Evolutionary conservation across 192 early-diverging fungal species (phyloP).

Genomic region (Dissophora ornata): DNA sequence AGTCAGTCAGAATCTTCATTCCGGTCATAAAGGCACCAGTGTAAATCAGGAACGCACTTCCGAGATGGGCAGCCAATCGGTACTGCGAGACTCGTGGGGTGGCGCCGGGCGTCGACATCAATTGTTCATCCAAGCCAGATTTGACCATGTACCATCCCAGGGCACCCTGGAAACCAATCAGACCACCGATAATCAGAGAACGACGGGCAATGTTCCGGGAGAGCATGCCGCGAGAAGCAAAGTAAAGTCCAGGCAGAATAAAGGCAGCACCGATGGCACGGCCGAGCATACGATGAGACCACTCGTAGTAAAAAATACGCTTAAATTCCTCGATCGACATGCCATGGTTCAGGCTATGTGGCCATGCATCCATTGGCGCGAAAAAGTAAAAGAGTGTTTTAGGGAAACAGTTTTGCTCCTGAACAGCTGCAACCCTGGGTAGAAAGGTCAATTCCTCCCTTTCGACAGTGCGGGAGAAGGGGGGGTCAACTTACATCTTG

Average conservation of each 20-base stretch:
- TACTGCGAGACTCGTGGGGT: conserved; percentile 96
- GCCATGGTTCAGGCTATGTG: conserved; percentile 82
- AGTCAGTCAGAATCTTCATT: conserved; percentile 77
- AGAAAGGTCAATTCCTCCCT: no score
- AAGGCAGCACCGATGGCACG: conserved; percentile 90
- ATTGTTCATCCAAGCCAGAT: conserved; percentile 86
- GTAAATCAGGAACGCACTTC: conserved; percentile 90
- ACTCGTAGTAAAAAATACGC: conserved; percentile 97
- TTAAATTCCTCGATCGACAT: conserved; percentile 95
- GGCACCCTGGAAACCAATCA: conserved; percentile 86
- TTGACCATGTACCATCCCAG: conserved; percentile 99
- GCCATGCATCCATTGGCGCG: no score
- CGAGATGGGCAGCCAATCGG: conserved; percentile 91
- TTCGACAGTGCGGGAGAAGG: no score
- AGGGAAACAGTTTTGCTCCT: no score
- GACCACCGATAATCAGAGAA: conserved; percentile 68
- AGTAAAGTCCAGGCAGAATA: conserved; percentile 88
- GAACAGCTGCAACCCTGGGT: no score
- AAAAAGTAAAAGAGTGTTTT: background rate
- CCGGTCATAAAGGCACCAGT: conserved; percentile 82
- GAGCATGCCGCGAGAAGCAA: conserved; percentile 85
- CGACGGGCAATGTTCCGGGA: conserved; percentile 69
- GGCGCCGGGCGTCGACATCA: conserved; percentile 79
- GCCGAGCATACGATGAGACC: conserved; percentile 97
- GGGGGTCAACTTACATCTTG: conserved; percentile 74